Conservation (phyloP, 1,284 basidiomycete genomes). For the Coniferiporia sulphurascens region DNA sequence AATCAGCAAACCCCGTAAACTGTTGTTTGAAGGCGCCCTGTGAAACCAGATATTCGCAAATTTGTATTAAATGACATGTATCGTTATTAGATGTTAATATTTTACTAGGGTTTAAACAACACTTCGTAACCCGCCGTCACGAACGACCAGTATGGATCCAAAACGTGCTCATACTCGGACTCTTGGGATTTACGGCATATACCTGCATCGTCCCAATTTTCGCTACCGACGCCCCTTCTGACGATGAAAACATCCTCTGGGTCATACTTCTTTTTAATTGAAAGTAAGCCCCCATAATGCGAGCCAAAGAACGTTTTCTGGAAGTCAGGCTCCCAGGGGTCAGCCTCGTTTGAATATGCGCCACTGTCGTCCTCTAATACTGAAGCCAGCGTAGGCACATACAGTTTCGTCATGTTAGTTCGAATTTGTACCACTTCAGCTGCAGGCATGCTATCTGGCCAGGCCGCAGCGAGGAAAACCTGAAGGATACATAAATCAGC, state of each 20-base stretch:
- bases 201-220: constrained; percentile 5
- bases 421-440: constrained; percentile 18
- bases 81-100: not conserved
- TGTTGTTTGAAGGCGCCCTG: constrained; percentile 54
- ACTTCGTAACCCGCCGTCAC: not conserved
- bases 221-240: constrained; percentile 7
- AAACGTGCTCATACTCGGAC: not conserved
- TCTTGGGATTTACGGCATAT: constrained; percentile 33
- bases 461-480: constrained; percentile 7
- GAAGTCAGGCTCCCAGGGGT: constrained; percentile 6
- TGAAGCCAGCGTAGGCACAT: constrained; percentile 15
- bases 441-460: constrained; percentile 12
- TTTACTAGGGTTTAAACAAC: not conserved
- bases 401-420: constrained; percentile 17
- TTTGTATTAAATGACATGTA: not conserved
- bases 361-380: constrained; percentile 9
- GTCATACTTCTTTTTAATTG: constrained; percentile 10
- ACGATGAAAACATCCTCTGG: constrained; percentile 8
- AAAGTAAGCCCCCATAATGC: constrained; percentile 1
- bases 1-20: constrained; percentile 46
- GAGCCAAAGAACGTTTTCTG: constrained; percentile 3
- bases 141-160: not conserved
- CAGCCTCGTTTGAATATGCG: constrained; percentile 12
- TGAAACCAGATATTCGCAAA: constrained; percentile 25
- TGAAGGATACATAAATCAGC: not conserved